phyloP scores from a whole-genome alignment of 192 early-diverging fungal species.

The Coemansia sp. region DNA sequence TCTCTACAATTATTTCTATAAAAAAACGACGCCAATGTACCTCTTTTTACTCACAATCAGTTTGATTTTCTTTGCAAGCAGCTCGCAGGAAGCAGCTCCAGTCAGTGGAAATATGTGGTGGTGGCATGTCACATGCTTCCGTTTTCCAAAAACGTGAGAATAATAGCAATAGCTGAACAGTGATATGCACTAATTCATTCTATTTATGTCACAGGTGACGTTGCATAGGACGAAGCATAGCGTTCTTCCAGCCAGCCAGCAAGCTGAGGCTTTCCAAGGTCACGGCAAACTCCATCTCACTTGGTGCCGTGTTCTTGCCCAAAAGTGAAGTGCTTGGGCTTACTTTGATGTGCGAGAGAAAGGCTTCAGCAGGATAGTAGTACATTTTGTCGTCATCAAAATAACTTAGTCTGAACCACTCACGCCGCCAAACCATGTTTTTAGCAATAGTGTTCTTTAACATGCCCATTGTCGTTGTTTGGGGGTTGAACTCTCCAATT shows the following conservation, averaged over 20 bases:
- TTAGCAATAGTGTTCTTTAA: not conserved
- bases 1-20: no score
- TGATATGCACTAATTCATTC: not conserved
- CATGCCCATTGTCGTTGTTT: not conserved
- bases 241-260: not conserved
- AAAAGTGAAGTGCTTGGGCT: not conserved
- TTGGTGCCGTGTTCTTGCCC: not conserved
- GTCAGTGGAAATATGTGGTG: not conserved
- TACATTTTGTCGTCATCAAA: not conserved
- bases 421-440: not conserved
- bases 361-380: not conserved
- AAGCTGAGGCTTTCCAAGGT: not conserved
- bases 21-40: not conserved
- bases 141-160: no score
- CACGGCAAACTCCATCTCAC: not conserved
- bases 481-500: not conserved
- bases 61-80: not conserved
- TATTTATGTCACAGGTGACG: not conserved
- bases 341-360: not conserved
- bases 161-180: not conserved
- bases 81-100: not conserved
- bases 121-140: not conserved
- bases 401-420: not conserved
- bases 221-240: not conserved
- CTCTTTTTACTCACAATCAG: not conserved